Base-by-base conservation (phyloP, 1,284 basidiomycete genomes). In the Heterobasidion irregulare region DNA sequence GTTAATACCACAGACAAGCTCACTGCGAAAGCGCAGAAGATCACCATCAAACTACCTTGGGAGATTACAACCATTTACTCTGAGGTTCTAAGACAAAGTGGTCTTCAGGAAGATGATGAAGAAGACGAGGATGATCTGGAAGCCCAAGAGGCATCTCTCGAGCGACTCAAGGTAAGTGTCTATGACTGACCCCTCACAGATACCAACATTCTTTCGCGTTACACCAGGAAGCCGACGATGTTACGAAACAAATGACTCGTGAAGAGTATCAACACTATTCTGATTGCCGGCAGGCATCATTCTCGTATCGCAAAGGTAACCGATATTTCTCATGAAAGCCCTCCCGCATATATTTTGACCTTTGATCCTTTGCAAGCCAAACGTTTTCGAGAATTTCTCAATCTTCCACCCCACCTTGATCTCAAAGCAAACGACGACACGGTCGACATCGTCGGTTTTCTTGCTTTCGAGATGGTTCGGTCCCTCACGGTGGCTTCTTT, bases 261-360 rank as follows among this genome's bases (percentile, higher is more conserved):
- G 94, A 98, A 66, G 94, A 98, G 65, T 98, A 98, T 67, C 91
- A 95, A 59, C 94, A 97, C 66, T 99, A 98, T 68, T 94, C 94
- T 2, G 94, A 98, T 66, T 98, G 95, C 73, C 82, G 96, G 53
- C 94, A 98, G 70, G 96, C 96, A 0, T 94, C 92, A 9, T 99
- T 98, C 70, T 97, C 95, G 0, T 98, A 96, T 69, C 85, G 94
- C 51, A 97, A 97, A 83, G 86, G 93, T 91, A 41, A 47, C 73
- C 32, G 8, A 15, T 54, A n/a, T 38, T 35, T 26, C 32, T 16
- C 7, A 36, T 38, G 32, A 36, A 18, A 26, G 47, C 2, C 18
- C 18, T 18, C 18, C 13, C 50, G 36, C 36, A 16, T n/a, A 44
- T 10, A 33, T 2, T 3, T n/a, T 26, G 19, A 26, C 26, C 26